phyloP scores from a whole-genome alignment of 192 early-diverging fungal genomes.

The Dissophora ornata region DNA sequence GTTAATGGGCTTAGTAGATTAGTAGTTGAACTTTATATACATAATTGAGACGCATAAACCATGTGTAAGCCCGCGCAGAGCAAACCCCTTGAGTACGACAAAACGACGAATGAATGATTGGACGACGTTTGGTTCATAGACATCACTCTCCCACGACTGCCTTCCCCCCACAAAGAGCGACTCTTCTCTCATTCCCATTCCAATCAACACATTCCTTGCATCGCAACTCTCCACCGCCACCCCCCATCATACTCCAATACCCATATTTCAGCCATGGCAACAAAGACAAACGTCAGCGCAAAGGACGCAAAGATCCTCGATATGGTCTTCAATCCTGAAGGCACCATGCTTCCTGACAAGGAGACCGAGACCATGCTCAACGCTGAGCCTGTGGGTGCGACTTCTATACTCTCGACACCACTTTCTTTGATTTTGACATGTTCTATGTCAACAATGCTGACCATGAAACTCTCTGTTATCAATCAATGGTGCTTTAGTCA shows the following conservation, averaged over 20 bases:
- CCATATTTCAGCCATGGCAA: slow-evolving; percentile 7
- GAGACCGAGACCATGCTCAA: slow-evolving; percentile 50
- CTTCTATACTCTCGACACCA: not conserved
- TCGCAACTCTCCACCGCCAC: no score
- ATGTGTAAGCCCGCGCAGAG: no score
- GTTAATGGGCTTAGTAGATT: not conserved
- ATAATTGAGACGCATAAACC: no score
- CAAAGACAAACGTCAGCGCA: slow-evolving; percentile 38
- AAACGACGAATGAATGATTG: no score
- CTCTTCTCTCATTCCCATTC: no score
- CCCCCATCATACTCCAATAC: not conserved
- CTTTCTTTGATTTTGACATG: no score
- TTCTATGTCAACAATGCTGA: no score
- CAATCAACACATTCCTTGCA: no score
- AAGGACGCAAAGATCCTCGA: slow-evolving; percentile 52
- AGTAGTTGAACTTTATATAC: no score
- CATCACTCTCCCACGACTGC: no score
- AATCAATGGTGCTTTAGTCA: slow-evolving; percentile 13
- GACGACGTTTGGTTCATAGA: no score
- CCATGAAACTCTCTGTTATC: not conserved
- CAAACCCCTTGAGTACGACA: slow-evolving; percentile 8
- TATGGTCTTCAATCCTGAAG: slow-evolving; percentile 56
- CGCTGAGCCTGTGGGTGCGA: slow-evolving; percentile 24
- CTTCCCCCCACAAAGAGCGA: no score
- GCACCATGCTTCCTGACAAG: slow-evolving; percentile 51